Conservation (phyloP, 2,329 filamentous ascomycete genomes). For the Trichoderma brevicompactum region DNA sequence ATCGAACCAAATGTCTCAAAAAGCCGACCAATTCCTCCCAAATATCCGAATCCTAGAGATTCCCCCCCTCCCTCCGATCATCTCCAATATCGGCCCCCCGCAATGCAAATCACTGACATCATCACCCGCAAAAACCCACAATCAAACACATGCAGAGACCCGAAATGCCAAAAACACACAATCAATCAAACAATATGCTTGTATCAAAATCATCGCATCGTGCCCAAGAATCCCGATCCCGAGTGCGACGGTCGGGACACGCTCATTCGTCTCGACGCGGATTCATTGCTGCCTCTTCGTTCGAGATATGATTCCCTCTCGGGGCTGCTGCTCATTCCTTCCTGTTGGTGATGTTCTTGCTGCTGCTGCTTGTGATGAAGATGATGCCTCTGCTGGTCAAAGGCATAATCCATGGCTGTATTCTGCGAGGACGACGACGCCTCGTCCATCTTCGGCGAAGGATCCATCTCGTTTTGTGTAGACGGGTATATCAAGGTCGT, state of each 20-base stretch:
- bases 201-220: slow-evolving; percentile 17
- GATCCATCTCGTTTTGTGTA: background rate
- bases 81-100: background rate
- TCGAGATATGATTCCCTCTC: slow-evolving; percentile 12
- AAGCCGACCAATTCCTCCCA: too few species aligned
- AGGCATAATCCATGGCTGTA: background rate
- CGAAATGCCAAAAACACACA: background rate
- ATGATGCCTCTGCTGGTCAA: background rate
- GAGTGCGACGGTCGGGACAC: slow-evolving; percentile 18
- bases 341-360: slow-evolving; percentile 1
- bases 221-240: slow-evolving; percentile 27
- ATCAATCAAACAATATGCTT: background rate
- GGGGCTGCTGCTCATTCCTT: slow-evolving; percentile 6
- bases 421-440: slow-evolving; percentile 2
- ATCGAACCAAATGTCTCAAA: background rate
- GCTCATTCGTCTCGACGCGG: slow-evolving; percentile 12
- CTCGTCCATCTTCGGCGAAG: slow-evolving; percentile 7
- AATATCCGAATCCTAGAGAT: too few species aligned
- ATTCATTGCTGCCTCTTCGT: slow-evolving; percentile 17
- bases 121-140: background rate
- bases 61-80: too few species aligned
- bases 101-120: slow-evolving; percentile 8
- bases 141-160: background rate
- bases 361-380: background rate
- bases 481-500: background rate